Conservation (phyloP, 2,329 filamentous ascomycete genomes). For the Xylariaceae sp. region DNA sequence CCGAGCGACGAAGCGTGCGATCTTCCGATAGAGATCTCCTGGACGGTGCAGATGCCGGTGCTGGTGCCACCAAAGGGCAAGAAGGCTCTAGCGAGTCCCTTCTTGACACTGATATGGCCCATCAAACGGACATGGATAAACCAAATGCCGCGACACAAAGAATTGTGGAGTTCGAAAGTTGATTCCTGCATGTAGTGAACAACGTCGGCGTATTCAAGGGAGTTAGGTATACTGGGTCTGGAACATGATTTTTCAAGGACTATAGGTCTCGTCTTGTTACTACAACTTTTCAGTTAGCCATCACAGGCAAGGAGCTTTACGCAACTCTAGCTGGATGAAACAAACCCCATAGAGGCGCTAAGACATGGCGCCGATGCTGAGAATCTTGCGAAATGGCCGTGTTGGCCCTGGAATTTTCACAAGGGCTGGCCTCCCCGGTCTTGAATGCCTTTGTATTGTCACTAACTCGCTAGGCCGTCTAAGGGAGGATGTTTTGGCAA, state of each 20-base stretch:
- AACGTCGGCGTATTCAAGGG: slow-evolving; percentile 13
- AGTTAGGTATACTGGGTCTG: slow-evolving; percentile 22
- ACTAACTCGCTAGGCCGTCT: too few species aligned
- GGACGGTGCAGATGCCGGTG: slow-evolving; percentile 69
- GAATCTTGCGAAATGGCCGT: slow-evolving; percentile 16
- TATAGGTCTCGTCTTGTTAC: too few species aligned
- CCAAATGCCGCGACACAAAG: slow-evolving; percentile 33
- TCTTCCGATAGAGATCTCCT: slow-evolving; percentile 67
- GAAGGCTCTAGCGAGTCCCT: slow-evolving; percentile 27
- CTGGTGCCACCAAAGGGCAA: slow-evolving; percentile 42
- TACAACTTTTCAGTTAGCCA: too few species aligned
- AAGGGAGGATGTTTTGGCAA: too few species aligned
- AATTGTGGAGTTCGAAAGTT: slow-evolving; percentile 46
- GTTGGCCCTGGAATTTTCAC: slow-evolving; percentile 6
- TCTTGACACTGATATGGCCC: slow-evolving; percentile 26
- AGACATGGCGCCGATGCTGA: slow-evolving; percentile 20
- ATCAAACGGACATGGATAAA: slow-evolving; percentile 18
- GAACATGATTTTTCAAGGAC: slow-evolving; percentile 24
- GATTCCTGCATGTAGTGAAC: slow-evolving; percentile 23
- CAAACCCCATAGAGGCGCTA: slow-evolving; percentile 13
- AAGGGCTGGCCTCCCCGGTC: background rate
- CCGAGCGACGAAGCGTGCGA: slow-evolving; percentile 60
- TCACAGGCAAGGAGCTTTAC: slow-evolving; percentile 9
- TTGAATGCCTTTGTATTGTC: too few species aligned
- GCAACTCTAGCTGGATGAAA: slow-evolving; percentile 20